These are phyloP conservation scores for Coniochaeta prunicola DNA, from an alignment of 2,329 filamentous ascomycete species.

Conservation along the genomic window DNA sequence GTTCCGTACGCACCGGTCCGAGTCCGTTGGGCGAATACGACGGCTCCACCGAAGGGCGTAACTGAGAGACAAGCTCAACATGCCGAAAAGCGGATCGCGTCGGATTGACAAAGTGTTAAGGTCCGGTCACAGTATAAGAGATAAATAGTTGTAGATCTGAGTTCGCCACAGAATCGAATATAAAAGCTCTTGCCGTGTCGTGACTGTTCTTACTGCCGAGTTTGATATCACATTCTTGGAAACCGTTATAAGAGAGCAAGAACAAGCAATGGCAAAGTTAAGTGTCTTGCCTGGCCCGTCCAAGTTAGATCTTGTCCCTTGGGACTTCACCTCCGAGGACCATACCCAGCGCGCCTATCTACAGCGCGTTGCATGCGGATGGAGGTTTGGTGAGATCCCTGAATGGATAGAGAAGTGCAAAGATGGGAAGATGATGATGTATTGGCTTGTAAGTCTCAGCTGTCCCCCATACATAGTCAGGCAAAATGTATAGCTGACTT, in stretches of 20 bases:
- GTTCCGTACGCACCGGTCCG: no score
- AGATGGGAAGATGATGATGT: not conserved
- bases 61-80: no score
- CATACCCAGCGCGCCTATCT: not conserved
- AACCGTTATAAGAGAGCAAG: no score
- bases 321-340: not conserved
- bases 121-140: no score
- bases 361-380: constrained; percentile 1
- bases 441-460: not conserved
- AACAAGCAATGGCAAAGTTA: not conserved
- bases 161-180: no score
- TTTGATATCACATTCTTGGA: no score
- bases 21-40: no score
- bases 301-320: not conserved
- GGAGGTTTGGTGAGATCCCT: not conserved
- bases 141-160: no score
- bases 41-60: no score
- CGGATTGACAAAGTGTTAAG: no score
- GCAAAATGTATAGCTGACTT: not conserved
- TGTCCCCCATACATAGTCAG: not conserved
- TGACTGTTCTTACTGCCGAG: not conserved
- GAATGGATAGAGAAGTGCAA: not conserved
- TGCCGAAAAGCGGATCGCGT: no score
- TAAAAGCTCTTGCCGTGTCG: not conserved
- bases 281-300: not conserved